Base-by-base conservation (phyloP, 2,329 filamentous ascomycete genomes). In the Dothistroma pini region DNA sequence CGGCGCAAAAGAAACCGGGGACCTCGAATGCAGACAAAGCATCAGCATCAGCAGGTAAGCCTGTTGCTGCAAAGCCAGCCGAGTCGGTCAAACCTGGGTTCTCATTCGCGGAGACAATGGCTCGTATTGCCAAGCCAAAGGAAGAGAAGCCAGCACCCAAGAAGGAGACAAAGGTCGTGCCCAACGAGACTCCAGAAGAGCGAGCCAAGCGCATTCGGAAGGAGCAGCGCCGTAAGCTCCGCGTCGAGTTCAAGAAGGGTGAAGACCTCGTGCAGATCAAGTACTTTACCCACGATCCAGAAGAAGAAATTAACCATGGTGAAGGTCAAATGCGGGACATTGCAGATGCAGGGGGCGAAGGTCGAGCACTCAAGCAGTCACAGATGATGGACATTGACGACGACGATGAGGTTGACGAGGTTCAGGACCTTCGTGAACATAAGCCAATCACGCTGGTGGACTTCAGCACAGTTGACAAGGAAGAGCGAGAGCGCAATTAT, bases 211-310 rank as follows among this genome's bases (percentile, higher is more conserved):
- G 90, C 11, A 77, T 91, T 4, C 85, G 89, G 38, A 92, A 91
- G 69, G 89, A 92, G 71, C 82, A 85, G 61, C 83, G 89, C 54
- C 83, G 88, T 38, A 85, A 88, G 64, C 78, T 92, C 22, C 83
- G 86, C 12, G 90, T 93, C 6, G 83, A 78, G 7, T 93, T 89
- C 81, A 89, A 87, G 70, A 81, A 85, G 0, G 89, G 88, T 54
- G 78, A 83, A 19, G 83, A 86, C 32, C 80, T 93, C 32, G 86
- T 86, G 1, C 79, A 89, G 66, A 79, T 91, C 58, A 84, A 84
- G 64, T 78, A 87, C 54, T 92, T 93, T 75, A 85, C 86, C 58
- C 89, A 90, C 68, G 87, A 91, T 63, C 86, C 85, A 1, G 82
- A 84, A 1, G 89, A 92, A 71, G 88, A 91, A 67, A 81, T 86